Evolutionary conservation across 768 basidiomycete species (phyloP), one percentile per base, ranked within the genome.

Genomic region (Lactarius sp.): DNA sequence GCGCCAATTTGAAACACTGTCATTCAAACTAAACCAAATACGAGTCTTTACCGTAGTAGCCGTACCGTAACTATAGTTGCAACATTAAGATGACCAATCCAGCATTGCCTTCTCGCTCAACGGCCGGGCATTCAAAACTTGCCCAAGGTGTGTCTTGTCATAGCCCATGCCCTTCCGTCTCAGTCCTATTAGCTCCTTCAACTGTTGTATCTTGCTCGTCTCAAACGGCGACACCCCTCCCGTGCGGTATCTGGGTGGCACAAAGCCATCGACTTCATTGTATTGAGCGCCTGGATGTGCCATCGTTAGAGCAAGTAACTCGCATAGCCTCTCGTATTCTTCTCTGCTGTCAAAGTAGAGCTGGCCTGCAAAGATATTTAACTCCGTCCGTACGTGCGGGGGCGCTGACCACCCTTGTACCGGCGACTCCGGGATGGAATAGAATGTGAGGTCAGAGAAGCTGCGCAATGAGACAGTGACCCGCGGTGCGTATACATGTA

Each of bases 251-350:
- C 20, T n/a, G 7, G 58, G 49, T 20, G 47, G 47, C 37, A 59
- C 58, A 36, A 59, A 59, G 27, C 58, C 58, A 42, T 59, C 58
- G 1, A 59, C 33, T 39, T 59, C 58, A n/a, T 2, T 31, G 37
- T 34, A 39, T 41, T 51, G 14, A 8, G 49, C 20, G 10, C 39
- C 39, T 12, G 39, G 39, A 51, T 59, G 58, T 41, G 58, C 58
- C 49, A 41, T 31, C 5, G 16, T 39, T 18, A 59, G 37, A 14
- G 58, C 58, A 18, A 59, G 50, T 36, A 59, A 16, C 39, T 31
- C 49, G 27, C 58, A 59, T 3, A 59, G 4, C 49, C 49, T 59
- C 37, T 51, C 27, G 10, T 59, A 59, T 20, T 59, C 58, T 39
- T 37, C 58, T 33, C 27, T 52, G 22, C 22, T 20, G 33, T 58